phyloP scores from a whole-genome alignment of 2,329 filamentous ascomycete species.

The Trichoderma atrobrunneum region DNA sequence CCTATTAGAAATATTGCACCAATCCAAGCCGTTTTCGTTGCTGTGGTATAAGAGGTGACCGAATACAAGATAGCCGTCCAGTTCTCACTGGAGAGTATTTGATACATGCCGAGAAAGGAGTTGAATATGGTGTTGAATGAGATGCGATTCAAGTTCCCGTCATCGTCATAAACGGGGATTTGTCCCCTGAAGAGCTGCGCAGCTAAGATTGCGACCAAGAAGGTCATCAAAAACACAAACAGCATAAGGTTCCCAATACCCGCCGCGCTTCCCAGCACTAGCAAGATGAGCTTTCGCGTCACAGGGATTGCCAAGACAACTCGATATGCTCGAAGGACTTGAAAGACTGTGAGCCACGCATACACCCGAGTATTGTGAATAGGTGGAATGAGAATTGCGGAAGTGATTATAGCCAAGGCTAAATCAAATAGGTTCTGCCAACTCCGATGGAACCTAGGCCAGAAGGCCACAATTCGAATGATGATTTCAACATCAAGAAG shows the following conservation, averaged over 20 bases:
- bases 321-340: conserved; percentile 88
- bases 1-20: conserved; percentile 85
- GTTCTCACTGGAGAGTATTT: conserved; percentile 91
- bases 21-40: conserved; percentile 79
- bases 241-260: conserved; percentile 94
- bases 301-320: conserved; percentile 86
- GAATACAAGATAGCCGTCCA: conserved; percentile 89
- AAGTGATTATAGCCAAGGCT: conserved; percentile 73
- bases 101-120: conserved; percentile 96
- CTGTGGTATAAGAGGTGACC: conserved; percentile 66
- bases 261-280: conserved; percentile 85
- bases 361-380: conserved; percentile 76
- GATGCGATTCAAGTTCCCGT: conserved; percentile 63
- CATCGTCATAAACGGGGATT: conserved; percentile 60
- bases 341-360: conserved; percentile 87
- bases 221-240: conserved; percentile 94
- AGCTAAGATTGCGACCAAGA: conserved; percentile 89
- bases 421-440: conserved; percentile 79
- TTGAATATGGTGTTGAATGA: conserved; percentile 93
- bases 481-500: conserved; percentile 79
- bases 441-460: conserved; percentile 73
- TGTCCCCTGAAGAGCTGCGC: conserved; percentile 89
- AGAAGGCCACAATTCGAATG: conserved; percentile 73
- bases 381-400: conserved; percentile 78
- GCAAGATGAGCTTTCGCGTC: conserved; percentile 78